Percentiles rank a stretch among this genome's conserved stretches.
Evolutionary conservation across 2,329 filamentous ascomycete genomes (phyloP).

Genomic region (Periconia macrospinosa): DNA sequence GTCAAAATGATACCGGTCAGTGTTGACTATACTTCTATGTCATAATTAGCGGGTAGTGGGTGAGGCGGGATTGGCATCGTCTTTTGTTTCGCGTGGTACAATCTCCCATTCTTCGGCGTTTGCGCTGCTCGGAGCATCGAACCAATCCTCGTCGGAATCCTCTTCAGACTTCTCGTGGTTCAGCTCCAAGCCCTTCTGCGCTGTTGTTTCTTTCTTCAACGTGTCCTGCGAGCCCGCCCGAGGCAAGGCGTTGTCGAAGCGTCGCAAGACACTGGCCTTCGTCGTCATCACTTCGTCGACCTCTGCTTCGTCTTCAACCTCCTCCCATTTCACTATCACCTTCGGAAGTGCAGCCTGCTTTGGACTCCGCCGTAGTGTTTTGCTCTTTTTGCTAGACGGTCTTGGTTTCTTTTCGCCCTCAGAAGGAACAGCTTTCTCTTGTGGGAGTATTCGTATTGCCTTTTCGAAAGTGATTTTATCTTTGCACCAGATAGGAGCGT

Average conservation of each 20-base stretch:
- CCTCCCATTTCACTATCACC: background rate
- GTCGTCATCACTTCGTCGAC: background rate
- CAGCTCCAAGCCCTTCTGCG: background rate
- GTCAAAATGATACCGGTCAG: too few species aligned
- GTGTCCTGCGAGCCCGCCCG: background rate
- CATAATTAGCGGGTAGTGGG: too few species aligned
- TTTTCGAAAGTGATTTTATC: background rate
- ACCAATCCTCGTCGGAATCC: constrained; percentile 2
- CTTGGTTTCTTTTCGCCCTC: background rate
- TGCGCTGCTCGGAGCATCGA: background rate
- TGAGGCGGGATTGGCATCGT: too few species aligned
- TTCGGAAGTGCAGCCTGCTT: background rate
- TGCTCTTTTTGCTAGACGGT: background rate
- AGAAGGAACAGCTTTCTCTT: background rate
- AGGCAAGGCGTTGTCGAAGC: background rate
- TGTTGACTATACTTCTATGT: too few species aligned
- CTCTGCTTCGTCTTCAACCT: background rate
- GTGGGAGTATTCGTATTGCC: background rate
- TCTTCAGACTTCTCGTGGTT: background rate
- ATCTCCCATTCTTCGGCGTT: constrained; percentile 1
- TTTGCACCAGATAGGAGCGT: background rate
- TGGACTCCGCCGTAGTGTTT: background rate
- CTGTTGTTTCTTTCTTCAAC: background rate
- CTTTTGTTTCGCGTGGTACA: background rate
- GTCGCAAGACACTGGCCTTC: background rate